phyloP scores from a whole-genome alignment of 75 land plant species.

The Chamaecyparis obtusa region DNA sequence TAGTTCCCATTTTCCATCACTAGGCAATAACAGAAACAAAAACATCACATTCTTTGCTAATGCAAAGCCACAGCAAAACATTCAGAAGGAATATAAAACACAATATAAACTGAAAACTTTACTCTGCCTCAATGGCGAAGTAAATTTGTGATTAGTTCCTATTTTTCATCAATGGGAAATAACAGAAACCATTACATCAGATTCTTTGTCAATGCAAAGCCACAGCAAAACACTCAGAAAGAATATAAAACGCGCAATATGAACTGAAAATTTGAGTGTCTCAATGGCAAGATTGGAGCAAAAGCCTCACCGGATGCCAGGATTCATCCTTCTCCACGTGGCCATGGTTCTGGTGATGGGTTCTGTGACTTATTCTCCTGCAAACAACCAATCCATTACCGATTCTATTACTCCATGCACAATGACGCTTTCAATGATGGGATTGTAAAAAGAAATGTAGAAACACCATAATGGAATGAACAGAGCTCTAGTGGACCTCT shows the following conservation, averaged over 20 bases:
- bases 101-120: too few relatives aligned
- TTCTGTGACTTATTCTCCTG: conserved; percentile 98
- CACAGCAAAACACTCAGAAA: not conserved
- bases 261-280: not conserved
- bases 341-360: conserved; percentile 95
- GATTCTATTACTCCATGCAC: not conserved
- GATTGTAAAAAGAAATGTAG: not conserved
- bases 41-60: too few relatives aligned
- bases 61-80: too few relatives aligned
- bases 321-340: conserved; percentile 93
- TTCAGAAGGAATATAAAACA: too few relatives aligned
- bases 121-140: too few relatives aligned
- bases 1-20: too few relatives aligned
- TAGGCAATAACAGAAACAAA: too few relatives aligned
- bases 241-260: not conserved
- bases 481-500: not conserved
- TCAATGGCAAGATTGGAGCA: not conserved
- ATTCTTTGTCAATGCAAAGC: not conserved
- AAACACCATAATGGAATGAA: not conserved
- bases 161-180: not conserved
- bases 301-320: conserved; percentile 75
- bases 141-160: not conserved
- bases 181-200: not conserved
- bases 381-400: not conserved
- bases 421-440: not conserved